Percentiles rank a stretch among this genome's conserved stretches.
These are phyloP conservation scores for Leishmania mexicana DNA, from an alignment of 208 protist genomes.

Conservation along the genomic window DNA sequence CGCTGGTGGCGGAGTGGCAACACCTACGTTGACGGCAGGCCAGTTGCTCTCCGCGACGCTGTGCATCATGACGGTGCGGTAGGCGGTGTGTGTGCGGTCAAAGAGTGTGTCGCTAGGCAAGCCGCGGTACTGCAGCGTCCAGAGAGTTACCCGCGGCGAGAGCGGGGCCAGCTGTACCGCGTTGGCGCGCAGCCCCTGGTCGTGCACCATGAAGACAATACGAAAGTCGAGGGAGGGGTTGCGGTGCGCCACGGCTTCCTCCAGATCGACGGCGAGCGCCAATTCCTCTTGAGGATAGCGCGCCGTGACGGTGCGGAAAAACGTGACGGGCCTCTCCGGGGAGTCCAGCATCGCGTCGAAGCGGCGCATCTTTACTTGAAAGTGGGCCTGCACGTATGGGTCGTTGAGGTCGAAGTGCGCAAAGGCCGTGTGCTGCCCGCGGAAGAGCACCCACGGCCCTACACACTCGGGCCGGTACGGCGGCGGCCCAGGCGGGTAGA, in stretches of 20 bases:
- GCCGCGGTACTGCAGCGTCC: conserved; percentile 53
- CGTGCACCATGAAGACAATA: conserved; percentile 70
- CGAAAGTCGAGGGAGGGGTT: conserved; percentile 57
- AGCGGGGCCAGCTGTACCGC: conserved; percentile 54
- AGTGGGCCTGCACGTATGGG: conserved; percentile 47
- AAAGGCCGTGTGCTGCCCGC: conserved; percentile 80
- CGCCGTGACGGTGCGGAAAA: conserved; percentile 77
- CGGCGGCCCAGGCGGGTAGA: conserved; percentile 64
- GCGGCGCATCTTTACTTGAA: conserved; percentile 56
- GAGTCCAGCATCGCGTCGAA: conserved; percentile 49
- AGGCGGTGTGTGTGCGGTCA: conserved; percentile 49
- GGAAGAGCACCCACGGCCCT: conserved; percentile 74
- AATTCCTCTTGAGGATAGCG: conserved; percentile 63
- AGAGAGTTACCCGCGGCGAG: conserved; percentile 54
- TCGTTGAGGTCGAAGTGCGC: conserved; percentile 84
- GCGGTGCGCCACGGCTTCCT: conserved; percentile 39
- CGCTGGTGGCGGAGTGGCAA: not conserved
- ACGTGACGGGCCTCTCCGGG: conserved; percentile 45
- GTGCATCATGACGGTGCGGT: conserved; percentile 48
- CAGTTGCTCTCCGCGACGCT: conserved; percentile 53
- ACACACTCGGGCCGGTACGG: conserved; percentile 81
- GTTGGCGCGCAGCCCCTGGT: conserved; percentile 48
- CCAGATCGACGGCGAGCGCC: conserved; percentile 34
- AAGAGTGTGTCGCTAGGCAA: conserved; percentile 47
- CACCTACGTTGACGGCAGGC: conserved; percentile 22